Conservation (phyloP, 805 yeast genomes). For the Kazachstania africana region DNA sequence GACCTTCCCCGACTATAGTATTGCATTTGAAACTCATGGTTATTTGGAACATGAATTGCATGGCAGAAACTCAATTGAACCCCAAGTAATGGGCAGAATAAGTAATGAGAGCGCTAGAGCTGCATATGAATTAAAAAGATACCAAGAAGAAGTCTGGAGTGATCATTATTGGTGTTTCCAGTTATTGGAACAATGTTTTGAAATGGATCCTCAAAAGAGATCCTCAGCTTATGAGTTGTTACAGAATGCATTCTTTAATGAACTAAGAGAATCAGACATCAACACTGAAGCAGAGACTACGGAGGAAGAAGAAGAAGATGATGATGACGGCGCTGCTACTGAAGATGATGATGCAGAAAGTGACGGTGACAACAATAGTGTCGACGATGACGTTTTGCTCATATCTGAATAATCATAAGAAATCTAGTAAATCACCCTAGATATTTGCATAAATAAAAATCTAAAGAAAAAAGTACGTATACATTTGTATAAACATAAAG, state of each 20-base stretch:
- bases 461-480: no score
- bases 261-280: slow-evolving; percentile 18
- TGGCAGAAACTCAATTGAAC: slow-evolving; percentile 24
- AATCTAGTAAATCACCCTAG: no score
- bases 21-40: slow-evolving; percentile 51
- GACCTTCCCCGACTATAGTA: slow-evolving; percentile 59
- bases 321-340: slow-evolving; percentile 4
- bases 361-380: slow-evolving; percentile 10
- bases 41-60: slow-evolving; percentile 30
- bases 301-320: slow-evolving; percentile 14
- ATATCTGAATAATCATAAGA: slow-evolving; percentile 10
- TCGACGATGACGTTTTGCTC: slow-evolving; percentile 18
- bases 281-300: slow-evolving; percentile 14
- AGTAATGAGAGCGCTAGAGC: neutral
- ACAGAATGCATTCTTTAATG: slow-evolving; percentile 47
- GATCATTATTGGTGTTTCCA: slow-evolving; percentile 37
- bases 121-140: slow-evolving; percentile 16
- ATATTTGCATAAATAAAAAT: no score
- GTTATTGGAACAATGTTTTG: slow-evolving; percentile 44
- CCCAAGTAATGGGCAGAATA: no score
- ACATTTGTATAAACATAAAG: no score
- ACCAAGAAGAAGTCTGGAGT: slow-evolving; percentile 25
- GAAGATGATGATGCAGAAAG: slow-evolving; percentile 19
- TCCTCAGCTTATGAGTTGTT: slow-evolving; percentile 47
- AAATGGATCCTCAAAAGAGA: slow-evolving; percentile 45